Evolutionary conservation across 2,329 filamentous ascomycete species (phyloP).

Genomic region (Aspergillus aculeatus): DNA sequence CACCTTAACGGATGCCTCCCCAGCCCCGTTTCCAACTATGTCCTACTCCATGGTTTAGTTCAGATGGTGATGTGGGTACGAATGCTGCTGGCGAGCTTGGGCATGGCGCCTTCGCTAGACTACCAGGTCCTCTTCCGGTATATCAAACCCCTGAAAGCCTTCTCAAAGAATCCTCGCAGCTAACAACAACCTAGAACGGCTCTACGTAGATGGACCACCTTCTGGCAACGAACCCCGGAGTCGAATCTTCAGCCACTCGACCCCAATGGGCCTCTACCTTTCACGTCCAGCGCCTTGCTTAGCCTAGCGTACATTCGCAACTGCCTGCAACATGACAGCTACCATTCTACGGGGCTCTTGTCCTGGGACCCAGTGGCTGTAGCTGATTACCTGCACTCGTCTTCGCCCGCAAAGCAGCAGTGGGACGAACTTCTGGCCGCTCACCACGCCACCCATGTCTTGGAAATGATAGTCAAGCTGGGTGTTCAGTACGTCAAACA

Average conservation of each 20-base stretch:
- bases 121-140: neutral
- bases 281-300: slow-evolving; percentile 7
- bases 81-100: neutral
- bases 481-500: slow-evolving; percentile 5
- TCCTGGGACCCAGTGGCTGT: neutral
- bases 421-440: neutral
- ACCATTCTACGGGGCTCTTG: neutral
- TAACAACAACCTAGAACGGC: neutral
- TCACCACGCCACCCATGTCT: neutral
- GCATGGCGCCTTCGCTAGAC: neutral
- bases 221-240: slow-evolving; percentile 11
- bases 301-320: slow-evolving; percentile 9
- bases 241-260: slow-evolving; percentile 8
- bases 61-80: slow-evolving; percentile 5
- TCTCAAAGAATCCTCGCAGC: neutral
- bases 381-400: neutral
- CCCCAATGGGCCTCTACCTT: slow-evolving; percentile 10
- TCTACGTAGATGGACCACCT: slow-evolving; percentile 1
- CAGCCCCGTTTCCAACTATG: slow-evolving; percentile 6
- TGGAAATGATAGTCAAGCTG: neutral
- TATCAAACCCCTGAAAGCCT: neutral
- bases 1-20: neutral
- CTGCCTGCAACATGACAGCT: neutral
- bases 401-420: neutral
- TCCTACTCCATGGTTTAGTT: slow-evolving; percentile 4